Conservation (phyloP, 768 basidiomycete species). For the Russula griseocarnosa region DNA sequence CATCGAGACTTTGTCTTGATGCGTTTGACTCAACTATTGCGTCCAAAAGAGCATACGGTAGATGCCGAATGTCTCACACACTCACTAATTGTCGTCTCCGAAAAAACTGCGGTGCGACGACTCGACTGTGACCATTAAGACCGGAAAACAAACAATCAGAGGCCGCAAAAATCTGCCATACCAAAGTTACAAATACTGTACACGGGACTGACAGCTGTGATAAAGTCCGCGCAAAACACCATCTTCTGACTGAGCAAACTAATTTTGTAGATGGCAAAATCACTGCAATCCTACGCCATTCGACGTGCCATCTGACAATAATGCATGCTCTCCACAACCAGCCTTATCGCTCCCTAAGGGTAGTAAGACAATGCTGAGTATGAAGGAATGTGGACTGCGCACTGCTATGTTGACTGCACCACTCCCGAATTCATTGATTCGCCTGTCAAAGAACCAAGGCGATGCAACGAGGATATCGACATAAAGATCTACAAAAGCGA, state of each 20-base stretch:
- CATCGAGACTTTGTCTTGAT: no score
- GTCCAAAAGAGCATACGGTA: neutral
- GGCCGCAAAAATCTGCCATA: neutral
- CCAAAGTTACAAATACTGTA: neutral
- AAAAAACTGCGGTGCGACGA: neutral
- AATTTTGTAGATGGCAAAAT: no score
- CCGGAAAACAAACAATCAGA: neutral
- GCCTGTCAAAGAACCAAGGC: neutral
- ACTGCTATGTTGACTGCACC: conserved; percentile 18
- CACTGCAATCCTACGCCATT: neutral
- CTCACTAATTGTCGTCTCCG: neutral
- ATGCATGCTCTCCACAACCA: conserved; percentile 1
- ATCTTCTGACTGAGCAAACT: neutral
- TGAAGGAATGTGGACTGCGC: neutral
- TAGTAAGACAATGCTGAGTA: neutral
- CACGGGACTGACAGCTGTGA: neutral
- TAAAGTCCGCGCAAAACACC: neutral
- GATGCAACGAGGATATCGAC: conserved; percentile 1
- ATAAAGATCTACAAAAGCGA: neutral
- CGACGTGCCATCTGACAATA: conserved; percentile 4
- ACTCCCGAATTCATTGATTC: conserved; percentile 5
- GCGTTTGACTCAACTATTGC: neutral
- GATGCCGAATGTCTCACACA: neutral
- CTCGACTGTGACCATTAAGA: no score
- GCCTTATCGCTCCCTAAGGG: neutral